These are phyloP conservation scores for Rhodotorula taiwanensis DNA, from an alignment of 768 basidiomycete genomes.

Conservation along the genomic window DNA sequence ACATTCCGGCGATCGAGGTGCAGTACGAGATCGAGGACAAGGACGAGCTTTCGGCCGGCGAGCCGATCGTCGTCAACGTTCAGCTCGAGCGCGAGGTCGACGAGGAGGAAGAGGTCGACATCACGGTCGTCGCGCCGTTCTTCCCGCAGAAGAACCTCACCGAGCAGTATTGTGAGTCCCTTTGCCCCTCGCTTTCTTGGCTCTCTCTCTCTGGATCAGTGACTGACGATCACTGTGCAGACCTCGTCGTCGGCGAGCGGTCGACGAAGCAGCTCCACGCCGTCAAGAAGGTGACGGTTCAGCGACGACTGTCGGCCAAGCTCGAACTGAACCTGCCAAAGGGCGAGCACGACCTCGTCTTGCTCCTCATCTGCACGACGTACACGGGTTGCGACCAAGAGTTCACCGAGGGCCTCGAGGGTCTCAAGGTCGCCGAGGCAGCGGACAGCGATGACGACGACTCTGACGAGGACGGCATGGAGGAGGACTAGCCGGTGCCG, in stretches of 20 bases:
- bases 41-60: conserved; percentile 75
- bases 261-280: conserved; percentile 63
- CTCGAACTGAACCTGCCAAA: conserved; percentile 83
- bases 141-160: conserved; percentile 77
- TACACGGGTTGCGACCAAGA: conserved; percentile 71
- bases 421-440: conserved; percentile 16
- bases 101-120: conserved; percentile 63
- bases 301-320: conserved; percentile 65
- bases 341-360: conserved; percentile 69
- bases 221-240: background rate
- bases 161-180: conserved; percentile 83
- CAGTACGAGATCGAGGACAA: conserved; percentile 69
- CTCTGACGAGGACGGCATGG: conserved; percentile 1
- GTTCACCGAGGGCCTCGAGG: background rate
- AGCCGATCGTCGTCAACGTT: conserved; percentile 75
- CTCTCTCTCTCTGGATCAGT: conserved; percentile 40
- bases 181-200: conserved; percentile 55
- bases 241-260: conserved; percentile 73
- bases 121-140: conserved; percentile 83
- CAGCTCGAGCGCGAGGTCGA: conserved; percentile 73
- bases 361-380: conserved; percentile 88
- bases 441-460: conserved; percentile 12
- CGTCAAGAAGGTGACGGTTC: conserved; percentile 74
- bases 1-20: conserved; percentile 80
- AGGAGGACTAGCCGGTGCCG: too few relatives aligned